A percentile compares a stretch with the other conserved stretches of the same genome.
Conservation (phyloP, 179 eudicot species). For the Actinidia chinensis region DNA sequence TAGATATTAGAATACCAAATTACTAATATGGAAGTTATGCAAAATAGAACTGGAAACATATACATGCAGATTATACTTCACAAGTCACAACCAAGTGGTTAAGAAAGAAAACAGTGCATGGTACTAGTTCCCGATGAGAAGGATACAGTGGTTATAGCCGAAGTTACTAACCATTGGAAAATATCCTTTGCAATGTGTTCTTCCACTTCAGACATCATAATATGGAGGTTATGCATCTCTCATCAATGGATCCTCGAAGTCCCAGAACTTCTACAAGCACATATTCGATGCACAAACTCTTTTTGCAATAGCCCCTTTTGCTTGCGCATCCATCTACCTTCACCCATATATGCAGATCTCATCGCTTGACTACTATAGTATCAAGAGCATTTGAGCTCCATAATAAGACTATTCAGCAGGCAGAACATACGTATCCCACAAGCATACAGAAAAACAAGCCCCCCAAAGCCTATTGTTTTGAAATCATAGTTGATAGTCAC, state of each 20-base stretch:
- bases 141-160: neutral
- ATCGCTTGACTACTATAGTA: too few relatives aligned
- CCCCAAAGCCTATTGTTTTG: too few relatives aligned
- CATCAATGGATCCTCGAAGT: neutral
- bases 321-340: neutral
- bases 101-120: neutral
- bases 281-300: neutral
- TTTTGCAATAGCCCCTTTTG: neutral
- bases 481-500: too few relatives aligned
- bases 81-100: too few relatives aligned
- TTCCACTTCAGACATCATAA: neutral
- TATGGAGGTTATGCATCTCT: neutral
- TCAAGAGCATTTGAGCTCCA: constrained; percentile 2
- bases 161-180: neutral
- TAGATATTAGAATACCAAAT: neutral
- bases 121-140: neutral
- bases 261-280: neutral
- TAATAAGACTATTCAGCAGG: neutral
- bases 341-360: neutral
- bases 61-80: too few relatives aligned
- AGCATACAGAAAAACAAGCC: neutral
- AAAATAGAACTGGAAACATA: neutral
- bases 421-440: constrained; percentile 1
- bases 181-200: neutral
- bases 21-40: neutral